Evolutionary conservation across 208 protist species (phyloP), one percentile per base, ranked within the genome.

Genomic region (Leishmania gerbilli): DNA sequence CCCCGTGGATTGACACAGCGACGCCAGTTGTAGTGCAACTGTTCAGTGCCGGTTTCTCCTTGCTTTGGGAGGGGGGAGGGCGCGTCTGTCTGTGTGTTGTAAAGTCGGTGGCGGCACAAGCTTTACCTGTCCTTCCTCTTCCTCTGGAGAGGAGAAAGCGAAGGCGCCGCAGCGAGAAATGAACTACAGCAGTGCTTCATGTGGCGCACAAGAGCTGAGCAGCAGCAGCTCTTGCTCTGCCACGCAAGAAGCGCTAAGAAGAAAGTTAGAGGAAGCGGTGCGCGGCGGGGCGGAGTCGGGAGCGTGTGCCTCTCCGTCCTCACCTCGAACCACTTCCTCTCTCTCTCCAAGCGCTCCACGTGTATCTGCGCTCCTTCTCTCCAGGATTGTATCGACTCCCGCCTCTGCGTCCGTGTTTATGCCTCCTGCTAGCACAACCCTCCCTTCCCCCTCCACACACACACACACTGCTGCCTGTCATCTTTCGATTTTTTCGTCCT

Each of bases 1-100:
- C 8, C 78, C 72, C 1, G 77, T 86, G 13, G 67, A 69, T 19
- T 85, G 62, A 81, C 19, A 7, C 13, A 47, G 65, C 51, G 51
- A 45, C 8, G 53, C 4, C 15, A 21, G 17, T 9, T 56, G 71
- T n/a, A 13, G 42, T 76, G 31, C 31, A 31, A 34, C 31, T 8
- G 71, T 37, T 47, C 8, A 45, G 37, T 51, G 3, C 15, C 49
- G 42, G 53, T 80, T 49, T 64, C 45, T 79, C 37, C 40, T 31
- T 47, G 8, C n/a, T 7, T 77, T 34, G 17, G 21, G 19, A 21
- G 51, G 51, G 17, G 15, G 9, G 17, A 55, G 40, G 21, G 31
- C 45, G 19, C 5, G 71, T 42, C 15, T 55, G 24, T 27, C 9
- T 27, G 24, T 60, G 15, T 51, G 11, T 27, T 7, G 2, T 58